Conservation (phyloP, 305 asterid species). For the Withania somnifera region DNA sequence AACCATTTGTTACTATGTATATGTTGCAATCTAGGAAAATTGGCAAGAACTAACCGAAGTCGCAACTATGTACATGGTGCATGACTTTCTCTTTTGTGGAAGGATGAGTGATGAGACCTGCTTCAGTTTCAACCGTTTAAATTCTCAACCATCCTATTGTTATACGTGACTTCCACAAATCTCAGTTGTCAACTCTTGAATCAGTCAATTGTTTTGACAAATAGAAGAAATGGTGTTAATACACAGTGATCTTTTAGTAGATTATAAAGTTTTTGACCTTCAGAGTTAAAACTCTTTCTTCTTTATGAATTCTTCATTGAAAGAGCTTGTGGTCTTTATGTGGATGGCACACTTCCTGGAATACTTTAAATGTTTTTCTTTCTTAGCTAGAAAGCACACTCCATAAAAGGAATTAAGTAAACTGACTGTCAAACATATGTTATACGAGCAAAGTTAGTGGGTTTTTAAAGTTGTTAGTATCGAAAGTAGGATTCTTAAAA, state of each 20-base stretch:
- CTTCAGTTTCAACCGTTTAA: not conserved
- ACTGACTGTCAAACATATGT: not conserved
- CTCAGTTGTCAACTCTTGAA: not conserved
- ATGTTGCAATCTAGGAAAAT: not conserved
- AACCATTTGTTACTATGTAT: not conserved
- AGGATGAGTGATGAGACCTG: not conserved
- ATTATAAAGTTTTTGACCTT: not conserved
- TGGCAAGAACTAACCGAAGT: not conserved
- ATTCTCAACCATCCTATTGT: not conserved
- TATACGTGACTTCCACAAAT: not conserved
- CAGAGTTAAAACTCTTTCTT: not conserved
- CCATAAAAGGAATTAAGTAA: not conserved
- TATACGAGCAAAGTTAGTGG: not conserved
- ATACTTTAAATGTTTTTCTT: conserved; percentile 5
- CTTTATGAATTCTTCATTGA: not conserved
- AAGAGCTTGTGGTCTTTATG: conserved; percentile 19
- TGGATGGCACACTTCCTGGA: conserved; percentile 25
- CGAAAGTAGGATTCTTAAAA: not conserved
- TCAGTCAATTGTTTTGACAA: not conserved
- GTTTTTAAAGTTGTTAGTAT: not conserved
- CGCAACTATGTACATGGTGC: not conserved
- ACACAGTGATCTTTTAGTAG: not conserved
- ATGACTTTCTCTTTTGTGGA: not conserved
- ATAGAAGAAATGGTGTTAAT: not conserved
- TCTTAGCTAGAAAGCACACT: conserved; percentile 21